Percentiles rank a stretch among this genome's conserved stretches.
Evolutionary conservation across 2,329 filamentous ascomycete species (phyloP).

Genomic region (Teratosphaeria epicoccoides): DNA sequence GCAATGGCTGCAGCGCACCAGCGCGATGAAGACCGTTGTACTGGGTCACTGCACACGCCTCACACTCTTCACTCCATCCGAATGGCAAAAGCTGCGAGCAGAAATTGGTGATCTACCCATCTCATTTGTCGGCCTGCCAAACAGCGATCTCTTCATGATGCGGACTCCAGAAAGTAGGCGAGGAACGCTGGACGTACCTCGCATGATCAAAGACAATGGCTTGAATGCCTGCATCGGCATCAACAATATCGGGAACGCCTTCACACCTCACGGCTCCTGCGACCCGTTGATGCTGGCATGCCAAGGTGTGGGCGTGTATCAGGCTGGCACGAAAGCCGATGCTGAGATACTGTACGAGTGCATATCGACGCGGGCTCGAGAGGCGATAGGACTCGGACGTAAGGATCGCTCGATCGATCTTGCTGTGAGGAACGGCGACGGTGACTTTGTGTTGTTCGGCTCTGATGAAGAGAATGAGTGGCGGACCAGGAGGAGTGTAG

Average conservation of each 20-base stretch:
- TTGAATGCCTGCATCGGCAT: constrained; percentile 53
- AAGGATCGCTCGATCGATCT: constrained; percentile 30
- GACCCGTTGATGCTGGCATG: constrained; percentile 56
- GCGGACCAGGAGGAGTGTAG: constrained; percentile 32
- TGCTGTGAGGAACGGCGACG: constrained; percentile 24
- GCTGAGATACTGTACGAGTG: constrained; percentile 48
- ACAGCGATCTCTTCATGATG: constrained; percentile 65
- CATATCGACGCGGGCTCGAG: constrained; percentile 22
- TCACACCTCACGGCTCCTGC: constrained; percentile 58
- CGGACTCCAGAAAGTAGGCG: constrained; percentile 33
- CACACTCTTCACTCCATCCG: constrained; percentile 41
- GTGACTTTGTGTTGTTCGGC: constrained; percentile 35
- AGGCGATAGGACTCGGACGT: constrained; percentile 25
- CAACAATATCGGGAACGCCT: constrained; percentile 66
- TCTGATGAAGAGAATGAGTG: constrained; percentile 25
- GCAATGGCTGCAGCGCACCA: constrained; percentile 38
- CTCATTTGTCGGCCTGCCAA: constrained; percentile 58
- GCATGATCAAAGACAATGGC: constrained; percentile 48
- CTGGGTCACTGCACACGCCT: constrained; percentile 61
- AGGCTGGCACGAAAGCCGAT: constrained; percentile 51
- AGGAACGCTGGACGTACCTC: constrained; percentile 52
- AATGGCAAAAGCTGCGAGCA: constrained; percentile 41
- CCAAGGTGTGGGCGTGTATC: constrained; percentile 56
- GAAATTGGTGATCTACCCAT: constrained; percentile 47
- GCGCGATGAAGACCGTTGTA: constrained; percentile 39